These are phyloP conservation scores for Leavenworthia alabamica DNA, from an alignment of 345 rosid species.

Conservation along the genomic window DNA sequence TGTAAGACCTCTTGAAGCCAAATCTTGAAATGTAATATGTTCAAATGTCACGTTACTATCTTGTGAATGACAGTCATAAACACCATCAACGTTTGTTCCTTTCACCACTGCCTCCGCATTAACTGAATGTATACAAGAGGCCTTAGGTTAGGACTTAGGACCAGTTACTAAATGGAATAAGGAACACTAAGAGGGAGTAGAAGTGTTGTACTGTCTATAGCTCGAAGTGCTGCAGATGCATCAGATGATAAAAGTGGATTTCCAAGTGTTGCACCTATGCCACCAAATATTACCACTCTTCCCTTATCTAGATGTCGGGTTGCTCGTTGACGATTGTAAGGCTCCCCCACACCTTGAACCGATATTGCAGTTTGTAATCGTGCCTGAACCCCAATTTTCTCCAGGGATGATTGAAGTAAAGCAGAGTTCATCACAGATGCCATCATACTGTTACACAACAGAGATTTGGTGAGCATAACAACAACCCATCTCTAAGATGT, in stretches of 20 bases:
- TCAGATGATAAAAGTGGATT: constrained; percentile 88
- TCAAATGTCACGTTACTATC: constrained; percentile 56
- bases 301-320: constrained; percentile 88
- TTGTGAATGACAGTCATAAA: constrained; percentile 62
- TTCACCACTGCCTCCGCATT: constrained; percentile 78
- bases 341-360: constrained; percentile 75
- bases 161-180: neutral
- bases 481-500: too few species aligned
- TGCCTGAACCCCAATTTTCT: constrained; percentile 65
- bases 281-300: constrained; percentile 90
- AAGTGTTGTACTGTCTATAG: constrained; percentile 60
- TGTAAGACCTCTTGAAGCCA: constrained; percentile 58
- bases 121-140: constrained; percentile 39
- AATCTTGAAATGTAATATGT: constrained; percentile 60
- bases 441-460: constrained; percentile 61
- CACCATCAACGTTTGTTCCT: constrained; percentile 75
- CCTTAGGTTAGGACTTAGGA: neutral
- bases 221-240: constrained; percentile 84
- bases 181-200: neutral
- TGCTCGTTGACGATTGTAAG: constrained; percentile 69
- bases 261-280: constrained; percentile 79
- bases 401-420: constrained; percentile 79
- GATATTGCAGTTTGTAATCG: constrained; percentile 71
- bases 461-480: constrained; percentile 9
- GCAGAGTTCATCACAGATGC: constrained; percentile 86